phyloP scores from a whole-genome alignment of 2,329 filamentous ascomycete genomes.

The Alternaria ventricosa region DNA sequence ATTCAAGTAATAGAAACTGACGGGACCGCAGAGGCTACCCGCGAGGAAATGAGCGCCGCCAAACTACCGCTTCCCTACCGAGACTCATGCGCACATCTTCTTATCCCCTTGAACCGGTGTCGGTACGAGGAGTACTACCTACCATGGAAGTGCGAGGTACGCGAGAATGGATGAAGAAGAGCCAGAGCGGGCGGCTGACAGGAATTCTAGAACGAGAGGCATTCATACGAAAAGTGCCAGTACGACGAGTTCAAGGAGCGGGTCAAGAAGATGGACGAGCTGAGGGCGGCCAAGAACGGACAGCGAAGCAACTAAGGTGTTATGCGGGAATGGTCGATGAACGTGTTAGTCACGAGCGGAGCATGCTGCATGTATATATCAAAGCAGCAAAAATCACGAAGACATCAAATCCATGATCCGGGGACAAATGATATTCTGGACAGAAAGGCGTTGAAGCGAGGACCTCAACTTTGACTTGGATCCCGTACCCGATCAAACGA shows the following conservation, averaged over 20 bases:
- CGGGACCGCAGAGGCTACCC: constrained; percentile 70
- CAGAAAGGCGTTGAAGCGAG: neutral
- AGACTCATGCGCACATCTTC: constrained; percentile 91
- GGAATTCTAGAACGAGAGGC: constrained; percentile 79
- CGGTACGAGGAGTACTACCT: constrained; percentile 90
- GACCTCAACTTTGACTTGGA: neutral
- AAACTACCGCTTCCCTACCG: constrained; percentile 88
- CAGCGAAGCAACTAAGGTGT: constrained; percentile 76
- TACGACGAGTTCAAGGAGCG: constrained; percentile 99
- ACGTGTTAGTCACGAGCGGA: constrained; percentile 4
- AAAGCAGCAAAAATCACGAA: constrained; percentile 23
- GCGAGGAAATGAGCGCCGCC: constrained; percentile 93
- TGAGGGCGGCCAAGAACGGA: constrained; percentile 83
- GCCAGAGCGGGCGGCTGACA: constrained; percentile 20
- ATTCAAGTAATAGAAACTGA: constrained; percentile 39
- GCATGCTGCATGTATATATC: constrained; percentile 45
- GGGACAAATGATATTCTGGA: neutral
- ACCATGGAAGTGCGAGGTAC: constrained; percentile 96
- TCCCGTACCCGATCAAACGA: no score
- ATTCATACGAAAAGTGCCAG: constrained; percentile 99
- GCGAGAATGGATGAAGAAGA: constrained; percentile 35
- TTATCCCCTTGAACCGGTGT: constrained; percentile 96
- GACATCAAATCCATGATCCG: neutral
- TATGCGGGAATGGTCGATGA: neutral
- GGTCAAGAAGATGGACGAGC: constrained; percentile 97